Evolutionary conservation across 768 basidiomycete species (phyloP).

Genomic region (Leucocoprinus leucothites): DNA sequence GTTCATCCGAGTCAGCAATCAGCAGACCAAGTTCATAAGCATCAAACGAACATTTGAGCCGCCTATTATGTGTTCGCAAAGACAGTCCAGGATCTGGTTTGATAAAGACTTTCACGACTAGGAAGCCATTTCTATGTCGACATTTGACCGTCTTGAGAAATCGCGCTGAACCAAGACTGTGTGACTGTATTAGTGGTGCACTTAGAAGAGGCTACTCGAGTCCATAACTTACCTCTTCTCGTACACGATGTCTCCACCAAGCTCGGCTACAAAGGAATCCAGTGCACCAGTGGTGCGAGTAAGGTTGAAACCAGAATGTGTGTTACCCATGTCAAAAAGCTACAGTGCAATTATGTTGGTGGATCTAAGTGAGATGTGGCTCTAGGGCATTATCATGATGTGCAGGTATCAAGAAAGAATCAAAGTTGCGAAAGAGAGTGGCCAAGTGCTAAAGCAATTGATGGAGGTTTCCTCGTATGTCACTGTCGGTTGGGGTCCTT

Average conservation of each 20-base stretch:
- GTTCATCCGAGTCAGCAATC: background rate
- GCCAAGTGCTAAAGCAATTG: background rate
- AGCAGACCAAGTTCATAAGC: background rate
- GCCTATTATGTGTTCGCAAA: constrained; percentile 66
- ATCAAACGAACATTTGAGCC: constrained; percentile 65
- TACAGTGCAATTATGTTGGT: background rate
- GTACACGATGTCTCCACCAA: constrained; percentile 83
- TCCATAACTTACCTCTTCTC: constrained; percentile 73
- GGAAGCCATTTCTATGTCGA: constrained; percentile 74
- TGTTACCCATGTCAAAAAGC: constrained; percentile 63
- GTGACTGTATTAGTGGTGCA: background rate
- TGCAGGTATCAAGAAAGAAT: background rate
- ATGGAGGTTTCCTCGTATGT: background rate
- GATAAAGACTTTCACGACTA: constrained; percentile 93
- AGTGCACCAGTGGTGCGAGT: constrained; percentile 76
- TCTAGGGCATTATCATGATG: constrained; percentile 8
- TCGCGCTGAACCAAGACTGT: constrained; percentile 69
- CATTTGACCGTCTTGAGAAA: constrained; percentile 83
- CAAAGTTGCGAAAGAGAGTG: background rate
- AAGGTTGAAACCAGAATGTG: constrained; percentile 65
- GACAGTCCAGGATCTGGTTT: constrained; percentile 89
- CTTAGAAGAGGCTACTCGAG: background rate
- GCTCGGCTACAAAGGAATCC: constrained; percentile 88
- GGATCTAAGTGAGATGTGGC: background rate
- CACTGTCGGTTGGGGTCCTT: constrained; percentile 1